Evolutionary conservation across 257 asterid genomes (phyloP).

Genomic region (Misopates orontium): DNA sequence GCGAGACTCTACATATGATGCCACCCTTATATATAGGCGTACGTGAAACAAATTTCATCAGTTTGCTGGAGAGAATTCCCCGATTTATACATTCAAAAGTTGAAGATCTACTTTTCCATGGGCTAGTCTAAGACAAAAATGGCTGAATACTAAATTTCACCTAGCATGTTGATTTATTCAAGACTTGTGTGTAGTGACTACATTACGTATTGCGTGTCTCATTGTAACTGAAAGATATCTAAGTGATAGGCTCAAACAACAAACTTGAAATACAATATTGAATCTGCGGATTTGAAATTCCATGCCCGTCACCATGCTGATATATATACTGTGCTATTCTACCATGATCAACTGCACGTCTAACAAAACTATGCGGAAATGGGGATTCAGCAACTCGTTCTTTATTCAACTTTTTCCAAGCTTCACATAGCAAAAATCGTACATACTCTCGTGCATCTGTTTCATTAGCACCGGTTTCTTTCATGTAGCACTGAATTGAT

Average conservation of each 20-base stretch:
- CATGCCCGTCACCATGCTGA: slow-evolving; percentile 61
- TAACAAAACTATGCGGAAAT: slow-evolving; percentile 29
- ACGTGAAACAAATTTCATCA: too few species aligned
- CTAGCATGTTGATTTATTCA: too few species aligned
- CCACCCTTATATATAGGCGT: too few species aligned
- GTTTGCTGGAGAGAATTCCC: too few species aligned
- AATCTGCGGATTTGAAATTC: slow-evolving; percentile 30
- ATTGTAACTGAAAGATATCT: too few species aligned
- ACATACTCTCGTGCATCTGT: slow-evolving; percentile 32
- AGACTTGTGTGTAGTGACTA: too few species aligned
- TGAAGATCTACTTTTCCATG: too few species aligned
- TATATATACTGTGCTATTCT: slow-evolving; percentile 58
- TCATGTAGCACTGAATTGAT: slow-evolving; percentile 34
- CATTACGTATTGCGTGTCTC: too few species aligned
- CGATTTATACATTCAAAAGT: too few species aligned
- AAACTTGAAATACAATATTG: slow-evolving; percentile 28
- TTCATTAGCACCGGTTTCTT: slow-evolving; percentile 22
- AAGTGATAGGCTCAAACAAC: slow-evolving; percentile 38
- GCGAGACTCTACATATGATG: too few species aligned
- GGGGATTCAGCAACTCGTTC: slow-evolving; percentile 16
- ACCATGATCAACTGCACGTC: slow-evolving; percentile 35
- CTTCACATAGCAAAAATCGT: slow-evolving; percentile 18
- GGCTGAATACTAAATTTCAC: too few species aligned
- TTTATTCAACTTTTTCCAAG: slow-evolving; percentile 43
- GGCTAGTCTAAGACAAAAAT: too few species aligned